phyloP scores from a whole-genome alignment of 192 early-diverging fungal species.

The Dissophora globulifera region DNA sequence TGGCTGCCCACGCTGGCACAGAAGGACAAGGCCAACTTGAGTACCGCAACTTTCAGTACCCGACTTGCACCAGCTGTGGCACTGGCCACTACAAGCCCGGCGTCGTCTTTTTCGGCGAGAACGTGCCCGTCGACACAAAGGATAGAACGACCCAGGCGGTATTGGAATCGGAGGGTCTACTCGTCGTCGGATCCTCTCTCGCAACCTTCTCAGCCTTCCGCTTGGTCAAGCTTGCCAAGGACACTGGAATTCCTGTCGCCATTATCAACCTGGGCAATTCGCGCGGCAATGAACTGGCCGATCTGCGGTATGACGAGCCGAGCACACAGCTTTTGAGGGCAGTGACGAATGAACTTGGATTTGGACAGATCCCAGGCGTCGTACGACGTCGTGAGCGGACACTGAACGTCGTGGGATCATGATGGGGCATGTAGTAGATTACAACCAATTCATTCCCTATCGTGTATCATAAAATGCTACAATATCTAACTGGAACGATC shows the following conservation, averaged over 20 bases:
- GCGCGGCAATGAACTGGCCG: slow-evolving; percentile 71
- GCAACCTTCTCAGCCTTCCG: slow-evolving; percentile 87
- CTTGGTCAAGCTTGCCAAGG: slow-evolving; percentile 72
- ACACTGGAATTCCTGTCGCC: slow-evolving; percentile 67
- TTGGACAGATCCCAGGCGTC: slow-evolving; percentile 23
- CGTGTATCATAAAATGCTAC: no score
- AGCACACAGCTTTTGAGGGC: slow-evolving; percentile 50
- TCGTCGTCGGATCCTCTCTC: slow-evolving; percentile 85
- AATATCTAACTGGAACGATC: no score
- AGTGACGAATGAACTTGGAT: slow-evolving; percentile 21
- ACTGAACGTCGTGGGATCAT: slow-evolving; percentile 45
- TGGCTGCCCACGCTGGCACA: background rate
- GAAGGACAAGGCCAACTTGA: no score
- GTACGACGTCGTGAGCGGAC: slow-evolving; percentile 6
- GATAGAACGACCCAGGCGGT: slow-evolving; percentile 67
- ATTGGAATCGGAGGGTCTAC: slow-evolving; percentile 65
- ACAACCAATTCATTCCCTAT: no score
- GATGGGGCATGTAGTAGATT: no score
- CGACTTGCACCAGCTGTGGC: slow-evolving; percentile 73
- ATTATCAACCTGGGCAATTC: slow-evolving; percentile 83
- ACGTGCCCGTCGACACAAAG: slow-evolving; percentile 68
- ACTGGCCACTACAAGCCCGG: slow-evolving; percentile 75
- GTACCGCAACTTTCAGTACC: slow-evolving; percentile 78
- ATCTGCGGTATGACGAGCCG: slow-evolving; percentile 57
- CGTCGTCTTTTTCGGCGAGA: slow-evolving; percentile 94